These are phyloP conservation scores for Tylopilus felleus DNA, from an alignment of 768 basidiomycete species.

Conservation along the genomic window DNA sequence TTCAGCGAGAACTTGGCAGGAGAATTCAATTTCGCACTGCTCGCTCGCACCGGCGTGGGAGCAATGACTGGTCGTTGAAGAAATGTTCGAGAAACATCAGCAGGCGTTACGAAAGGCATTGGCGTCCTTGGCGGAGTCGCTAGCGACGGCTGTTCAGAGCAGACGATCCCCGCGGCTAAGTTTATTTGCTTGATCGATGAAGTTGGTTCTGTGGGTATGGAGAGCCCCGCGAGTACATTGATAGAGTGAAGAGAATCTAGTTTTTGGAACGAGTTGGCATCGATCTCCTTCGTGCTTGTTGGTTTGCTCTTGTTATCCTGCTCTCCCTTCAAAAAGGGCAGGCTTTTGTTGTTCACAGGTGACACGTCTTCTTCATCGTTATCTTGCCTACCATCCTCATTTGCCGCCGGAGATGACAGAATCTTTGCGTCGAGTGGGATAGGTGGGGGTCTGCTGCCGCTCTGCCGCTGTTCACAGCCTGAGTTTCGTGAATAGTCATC, in stretches of 20 bases:
- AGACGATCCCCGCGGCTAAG: conserved; percentile 3
- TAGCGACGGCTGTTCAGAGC: conserved; percentile 21
- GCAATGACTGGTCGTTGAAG: conserved; percentile 29
- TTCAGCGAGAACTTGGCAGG: conserved; percentile 35
- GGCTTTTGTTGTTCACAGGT: background rate
- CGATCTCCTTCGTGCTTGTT: background rate
- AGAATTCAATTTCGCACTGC: conserved; percentile 17
- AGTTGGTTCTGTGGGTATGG: conserved; percentile 25
- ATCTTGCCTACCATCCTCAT: conserved; percentile 8
- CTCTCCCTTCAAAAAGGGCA: background rate
- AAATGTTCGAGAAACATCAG: conserved; percentile 16
- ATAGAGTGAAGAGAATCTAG: conserved; percentile 53
- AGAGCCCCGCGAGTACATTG: conserved; percentile 38
- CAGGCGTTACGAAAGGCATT: conserved; percentile 8
- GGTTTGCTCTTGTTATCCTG: conserved; percentile 37
- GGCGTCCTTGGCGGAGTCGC: conserved; percentile 19
- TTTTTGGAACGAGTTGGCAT: conserved; percentile 34
- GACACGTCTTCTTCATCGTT: background rate
- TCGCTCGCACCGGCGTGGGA: conserved; percentile 29
- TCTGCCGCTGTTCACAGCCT: conserved; percentile 37
- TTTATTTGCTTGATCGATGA: conserved; percentile 13
- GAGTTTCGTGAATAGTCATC: conserved; percentile 18
- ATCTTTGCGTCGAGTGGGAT: conserved; percentile 10
- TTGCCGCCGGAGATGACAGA: conserved; percentile 17
- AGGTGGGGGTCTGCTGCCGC: conserved; percentile 26